These are phyloP conservation scores for Penicillium angulare DNA, from an alignment of 495 filamentous ascomycete genomes.

Conservation along the genomic window DNA sequence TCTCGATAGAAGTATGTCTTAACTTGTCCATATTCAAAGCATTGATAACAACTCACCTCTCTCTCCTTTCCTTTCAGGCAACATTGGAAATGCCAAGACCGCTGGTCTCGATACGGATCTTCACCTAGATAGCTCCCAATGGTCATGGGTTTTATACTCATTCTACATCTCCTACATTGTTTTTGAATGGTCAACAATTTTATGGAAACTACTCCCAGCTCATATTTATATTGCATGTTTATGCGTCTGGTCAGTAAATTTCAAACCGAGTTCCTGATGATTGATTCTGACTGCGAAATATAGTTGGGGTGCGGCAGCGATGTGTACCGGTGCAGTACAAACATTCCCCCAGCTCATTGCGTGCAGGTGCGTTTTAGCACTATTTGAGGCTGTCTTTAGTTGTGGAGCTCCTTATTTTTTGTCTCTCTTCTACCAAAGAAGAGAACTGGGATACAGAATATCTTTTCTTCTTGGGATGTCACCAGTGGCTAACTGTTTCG, in stretches of 20 bases:
- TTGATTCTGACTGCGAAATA: neutral
- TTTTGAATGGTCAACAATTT: slow-evolving; percentile 30
- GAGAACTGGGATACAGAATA: slow-evolving; percentile 65
- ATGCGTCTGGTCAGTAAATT: slow-evolving; percentile 31
- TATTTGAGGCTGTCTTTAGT: slow-evolving; percentile 59
- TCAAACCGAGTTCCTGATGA: neutral
- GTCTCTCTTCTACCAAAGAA: slow-evolving; percentile 71
- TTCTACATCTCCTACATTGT: slow-evolving; percentile 55
- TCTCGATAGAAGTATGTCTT: slow-evolving; percentile 14
- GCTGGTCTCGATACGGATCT: slow-evolving; percentile 54
- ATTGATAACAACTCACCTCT: neutral
- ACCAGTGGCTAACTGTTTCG: slow-evolving; percentile 72
- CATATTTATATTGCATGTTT: slow-evolving; percentile 35
- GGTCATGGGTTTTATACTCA: slow-evolving; percentile 65
- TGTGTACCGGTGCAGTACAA: slow-evolving; percentile 50
- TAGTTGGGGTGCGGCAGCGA: slow-evolving; percentile 49
- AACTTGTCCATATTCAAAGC: neutral
- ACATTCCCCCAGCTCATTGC: slow-evolving; percentile 57
- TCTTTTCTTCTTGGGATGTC: slow-evolving; percentile 69
- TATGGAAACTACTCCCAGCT: slow-evolving; percentile 59
- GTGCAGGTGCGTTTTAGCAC: slow-evolving; percentile 57
- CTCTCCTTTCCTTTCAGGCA: slow-evolving; percentile 20
- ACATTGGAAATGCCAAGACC: slow-evolving; percentile 59
- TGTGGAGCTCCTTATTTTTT: slow-evolving; percentile 65
- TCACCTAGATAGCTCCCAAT: slow-evolving; percentile 43